Evolutionary conservation across 768 basidiomycete genomes (phyloP).

Genomic region (Tricholoma furcatifolium): DNA sequence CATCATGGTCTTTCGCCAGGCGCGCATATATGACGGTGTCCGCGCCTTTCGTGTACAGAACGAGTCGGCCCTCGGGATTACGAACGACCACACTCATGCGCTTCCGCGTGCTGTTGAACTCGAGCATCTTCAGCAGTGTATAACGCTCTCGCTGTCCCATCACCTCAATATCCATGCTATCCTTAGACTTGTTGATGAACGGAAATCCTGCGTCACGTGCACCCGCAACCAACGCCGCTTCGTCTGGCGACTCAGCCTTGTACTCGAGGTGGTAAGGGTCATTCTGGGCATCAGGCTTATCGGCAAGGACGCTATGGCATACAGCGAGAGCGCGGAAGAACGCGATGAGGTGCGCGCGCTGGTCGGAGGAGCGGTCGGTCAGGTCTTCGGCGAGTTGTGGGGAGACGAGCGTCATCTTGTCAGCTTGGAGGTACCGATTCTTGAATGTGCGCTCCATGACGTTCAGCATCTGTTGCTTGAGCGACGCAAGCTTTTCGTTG

Average conservation of each 20-base stretch:
- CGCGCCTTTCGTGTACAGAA: constrained; percentile 96
- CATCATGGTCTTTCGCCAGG: constrained; percentile 74
- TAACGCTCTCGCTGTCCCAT: constrained; percentile 87
- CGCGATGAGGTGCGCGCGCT: constrained; percentile 66
- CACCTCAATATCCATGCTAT: constrained; percentile 83
- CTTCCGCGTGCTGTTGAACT: constrained; percentile 94
- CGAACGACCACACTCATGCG: constrained; percentile 94
- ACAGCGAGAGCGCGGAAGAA: constrained; percentile 96
- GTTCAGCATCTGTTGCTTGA: constrained; percentile 76
- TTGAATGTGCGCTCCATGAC: constrained; percentile 79
- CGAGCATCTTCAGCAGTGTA: constrained; percentile 75
- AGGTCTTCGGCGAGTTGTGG: constrained; percentile 83
- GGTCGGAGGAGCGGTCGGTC: constrained; percentile 53
- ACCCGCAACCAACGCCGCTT: constrained; percentile 89
- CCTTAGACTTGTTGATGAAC: constrained; percentile 75
- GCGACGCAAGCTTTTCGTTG: constrained; percentile 53
- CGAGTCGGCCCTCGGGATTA: constrained; percentile 75
- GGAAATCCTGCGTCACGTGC: constrained; percentile 94
- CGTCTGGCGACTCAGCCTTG: constrained; percentile 96
- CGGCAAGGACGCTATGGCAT: constrained; percentile 89
- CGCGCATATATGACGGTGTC: constrained; percentile 93
- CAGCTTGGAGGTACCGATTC: constrained; percentile 80
- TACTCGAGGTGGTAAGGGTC: constrained; percentile 73
- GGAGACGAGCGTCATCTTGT: constrained; percentile 85
- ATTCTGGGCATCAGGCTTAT: constrained; percentile 60